Percentiles rank a stretch among this genome's conserved stretches.
Evolutionary conservation across 495 filamentous ascomycete species (phyloP).

Genomic region (Penicillium paxilli): DNA sequence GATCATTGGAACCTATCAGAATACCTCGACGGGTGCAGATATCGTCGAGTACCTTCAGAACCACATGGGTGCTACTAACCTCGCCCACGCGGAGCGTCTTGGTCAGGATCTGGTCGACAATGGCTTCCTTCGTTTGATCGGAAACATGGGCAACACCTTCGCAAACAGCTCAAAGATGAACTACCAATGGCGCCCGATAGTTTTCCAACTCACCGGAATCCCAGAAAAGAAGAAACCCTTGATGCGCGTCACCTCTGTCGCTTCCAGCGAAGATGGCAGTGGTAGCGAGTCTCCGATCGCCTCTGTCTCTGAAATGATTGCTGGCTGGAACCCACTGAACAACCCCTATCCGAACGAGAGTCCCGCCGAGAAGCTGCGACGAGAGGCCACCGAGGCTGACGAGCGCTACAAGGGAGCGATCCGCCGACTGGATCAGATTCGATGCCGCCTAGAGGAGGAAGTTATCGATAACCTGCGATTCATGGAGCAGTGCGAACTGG

Average conservation of each 20-base stretch:
- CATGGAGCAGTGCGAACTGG: conserved; percentile 96
- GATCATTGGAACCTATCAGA: conserved; percentile 91
- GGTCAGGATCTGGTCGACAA: conserved; percentile 88
- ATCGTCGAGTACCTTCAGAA: conserved; percentile 94
- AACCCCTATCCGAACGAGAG: conserved; percentile 91
- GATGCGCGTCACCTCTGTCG: conserved; percentile 68
- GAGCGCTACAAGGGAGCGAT: conserved; percentile 89
- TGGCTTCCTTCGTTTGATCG: conserved; percentile 87
- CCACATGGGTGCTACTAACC: conserved; percentile 75
- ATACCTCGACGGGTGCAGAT: conserved; percentile 84
- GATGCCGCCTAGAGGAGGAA: conserved; percentile 91
- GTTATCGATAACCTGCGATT: conserved; percentile 91
- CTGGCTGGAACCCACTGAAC: conserved; percentile 88
- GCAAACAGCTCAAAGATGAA: conserved; percentile 96
- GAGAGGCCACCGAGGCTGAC: conserved; percentile 89
- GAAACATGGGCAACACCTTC: conserved; percentile 92
- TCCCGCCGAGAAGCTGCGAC: conserved; percentile 76
- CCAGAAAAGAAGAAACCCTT: conserved; percentile 80
- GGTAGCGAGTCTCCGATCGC: conserved; percentile 72
- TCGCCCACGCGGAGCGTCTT: conserved; percentile 88
- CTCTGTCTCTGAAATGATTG: conserved; percentile 81
- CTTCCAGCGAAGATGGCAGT: conserved; percentile 52
- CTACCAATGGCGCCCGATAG: conserved; percentile 95
- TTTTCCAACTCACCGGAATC: conserved; percentile 82
- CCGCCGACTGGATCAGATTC: conserved; percentile 80